Base-by-base conservation (phyloP, 2,329 filamentous ascomycete species). In the Cladosporium austrohemisphaericum region DNA sequence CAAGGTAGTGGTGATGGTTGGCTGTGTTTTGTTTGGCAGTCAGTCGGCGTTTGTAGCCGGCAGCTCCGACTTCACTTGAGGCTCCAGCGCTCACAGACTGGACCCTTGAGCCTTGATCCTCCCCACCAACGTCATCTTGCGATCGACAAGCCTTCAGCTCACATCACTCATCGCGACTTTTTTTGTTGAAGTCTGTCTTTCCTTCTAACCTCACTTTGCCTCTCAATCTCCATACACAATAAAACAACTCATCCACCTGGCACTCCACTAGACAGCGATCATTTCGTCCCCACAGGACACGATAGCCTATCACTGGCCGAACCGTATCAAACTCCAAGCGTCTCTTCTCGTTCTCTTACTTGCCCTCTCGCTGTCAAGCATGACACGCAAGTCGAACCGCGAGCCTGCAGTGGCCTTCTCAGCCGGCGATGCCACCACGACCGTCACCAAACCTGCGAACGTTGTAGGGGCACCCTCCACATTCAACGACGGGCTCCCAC, bases 401-500 rank as follows among this genome's bases (percentile, higher is more conserved):
- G 40, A 41, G 31, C 33, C 47, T 5, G 47, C 47, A 19, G 29
- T 43, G 5, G 29, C 32, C 22, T 47, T 47, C 18, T 22, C 37
- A 3, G 47, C 37, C 37, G 47, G 37, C 2, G 43, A 54, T 31
- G 55, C 62, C 8, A 60, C 61, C 9, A 63, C 68, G 9, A 63
- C 67, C 28, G 65, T 65, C 3, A 66, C 66, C 6, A 62, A 64
- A 4, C 65, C 68, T 2, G 60, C 71, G 8, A 56, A 64, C 18
- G 61, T 63, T 18, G 62, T 67, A 4, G 57, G 61, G 28, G 65
- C 71, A 54, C 78, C 78, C 3, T 66, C 71, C 13, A 83, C 79
- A 10, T 82, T 85, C 68, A 80, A 71, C 53, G 81, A 85, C 57
- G 77, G 81, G 33, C 78, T 83, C 0, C 87, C 89, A 0, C 78